phyloP scores from a whole-genome alignment of 805 yeast species.

The Clavispora phyllophila region DNA sequence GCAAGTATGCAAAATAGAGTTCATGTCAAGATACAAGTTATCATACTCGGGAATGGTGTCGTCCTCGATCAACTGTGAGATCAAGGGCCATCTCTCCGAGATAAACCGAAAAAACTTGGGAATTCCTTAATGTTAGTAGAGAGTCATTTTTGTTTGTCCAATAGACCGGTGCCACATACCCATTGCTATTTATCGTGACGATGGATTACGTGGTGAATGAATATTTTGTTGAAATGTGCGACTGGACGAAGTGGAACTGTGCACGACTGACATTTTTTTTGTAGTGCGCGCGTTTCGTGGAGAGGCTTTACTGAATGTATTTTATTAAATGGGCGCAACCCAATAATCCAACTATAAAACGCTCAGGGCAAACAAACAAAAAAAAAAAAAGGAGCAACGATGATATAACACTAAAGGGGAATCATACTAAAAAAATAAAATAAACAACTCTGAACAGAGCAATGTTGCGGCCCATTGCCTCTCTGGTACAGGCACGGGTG shows the following conservation, averaged over 20 bases:
- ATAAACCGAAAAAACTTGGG: slow-evolving; percentile 96
- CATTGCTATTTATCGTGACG: background rate
- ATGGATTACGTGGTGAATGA: background rate
- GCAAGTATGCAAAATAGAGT: slow-evolving; percentile 89
- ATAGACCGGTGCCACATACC: slow-evolving; percentile 5
- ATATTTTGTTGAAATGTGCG: background rate
- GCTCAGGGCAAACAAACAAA: background rate
- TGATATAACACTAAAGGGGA: background rate
- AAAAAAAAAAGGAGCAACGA: background rate
- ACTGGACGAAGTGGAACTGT: slow-evolving; percentile 1
- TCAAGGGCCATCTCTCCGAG: slow-evolving; percentile 98
- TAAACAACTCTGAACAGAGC: background rate
- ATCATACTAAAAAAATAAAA: background rate
- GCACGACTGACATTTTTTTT: slow-evolving; percentile 1
- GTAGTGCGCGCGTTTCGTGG: background rate
- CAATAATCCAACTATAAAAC: background rate
- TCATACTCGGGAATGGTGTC: slow-evolving; percentile 89
- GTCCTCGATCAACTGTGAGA: slow-evolving; percentile 78
- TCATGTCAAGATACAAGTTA: slow-evolving; percentile 94
- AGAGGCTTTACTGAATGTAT: background rate
- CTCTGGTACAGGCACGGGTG: background rate
- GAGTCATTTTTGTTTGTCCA: background rate
- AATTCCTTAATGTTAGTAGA: slow-evolving; percentile 51
- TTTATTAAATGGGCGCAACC: background rate
- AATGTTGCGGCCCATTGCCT: background rate